phyloP scores from a whole-genome alignment of 208 protist species.

The Naegleria fowleri region DNA sequence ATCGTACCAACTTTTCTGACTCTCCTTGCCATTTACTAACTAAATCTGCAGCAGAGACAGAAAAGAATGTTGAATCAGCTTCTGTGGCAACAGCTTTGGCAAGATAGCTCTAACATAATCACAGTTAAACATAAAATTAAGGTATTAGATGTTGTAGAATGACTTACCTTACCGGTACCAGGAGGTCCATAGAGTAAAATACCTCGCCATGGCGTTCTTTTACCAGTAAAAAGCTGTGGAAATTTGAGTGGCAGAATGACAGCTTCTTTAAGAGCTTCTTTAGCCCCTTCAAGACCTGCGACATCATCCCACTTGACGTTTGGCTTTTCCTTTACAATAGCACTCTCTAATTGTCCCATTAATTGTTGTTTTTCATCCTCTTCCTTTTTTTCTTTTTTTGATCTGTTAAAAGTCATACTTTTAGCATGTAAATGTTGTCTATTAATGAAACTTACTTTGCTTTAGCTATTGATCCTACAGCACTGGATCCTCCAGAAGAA shows the following conservation, averaged over 20 bases:
- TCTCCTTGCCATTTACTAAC: slow-evolving; percentile 97
- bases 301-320: slow-evolving; percentile 87
- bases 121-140: not conserved
- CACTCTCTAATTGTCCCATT: slow-evolving; percentile 60
- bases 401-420: slow-evolving; percentile 49
- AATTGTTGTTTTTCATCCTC: slow-evolving; percentile 81
- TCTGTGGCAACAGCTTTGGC: slow-evolving; percentile 87
- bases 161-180: slow-evolving; percentile 33
- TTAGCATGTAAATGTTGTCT: not conserved
- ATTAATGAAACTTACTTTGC: slow-evolving; percentile 27
- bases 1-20: slow-evolving; percentile 88
- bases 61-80: slow-evolving; percentile 91
- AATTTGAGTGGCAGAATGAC: slow-evolving; percentile 85
- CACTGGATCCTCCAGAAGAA: slow-evolving; percentile 29
- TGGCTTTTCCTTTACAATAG: slow-evolving; percentile 84
- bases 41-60: slow-evolving; percentile 89
- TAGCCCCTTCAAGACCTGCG: slow-evolving; percentile 77
- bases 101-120: slow-evolving; percentile 67
- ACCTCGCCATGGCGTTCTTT: slow-evolving; percentile 74
- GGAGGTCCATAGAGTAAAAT: slow-evolving; percentile 76
- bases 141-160: not conserved
- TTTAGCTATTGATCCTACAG: slow-evolving; percentile 22
- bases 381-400: slow-evolving; percentile 72
- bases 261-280: slow-evolving; percentile 84
- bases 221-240: slow-evolving; percentile 84